These are phyloP conservation scores for Phytophthora pini DNA, from an alignment of 352 stramenopile genomes.

Conservation along the genomic window DNA sequence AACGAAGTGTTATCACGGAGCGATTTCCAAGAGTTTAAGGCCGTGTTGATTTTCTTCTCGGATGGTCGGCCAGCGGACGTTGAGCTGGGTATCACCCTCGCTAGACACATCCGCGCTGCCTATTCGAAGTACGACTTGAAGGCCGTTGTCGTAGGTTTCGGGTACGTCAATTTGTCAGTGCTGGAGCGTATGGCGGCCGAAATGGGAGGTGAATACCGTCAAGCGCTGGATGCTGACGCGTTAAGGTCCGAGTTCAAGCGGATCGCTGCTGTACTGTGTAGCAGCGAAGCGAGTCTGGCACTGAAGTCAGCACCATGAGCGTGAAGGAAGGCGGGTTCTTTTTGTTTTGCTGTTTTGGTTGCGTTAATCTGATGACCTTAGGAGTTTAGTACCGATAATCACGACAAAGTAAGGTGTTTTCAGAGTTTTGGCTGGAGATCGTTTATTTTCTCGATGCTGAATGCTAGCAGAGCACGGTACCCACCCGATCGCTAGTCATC, in stretches of 20 bases:
- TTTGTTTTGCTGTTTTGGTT: background rate
- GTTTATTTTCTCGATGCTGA: background rate
- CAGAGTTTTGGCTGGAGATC: background rate
- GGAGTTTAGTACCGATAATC: background rate
- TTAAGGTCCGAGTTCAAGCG: slow-evolving; percentile 36
- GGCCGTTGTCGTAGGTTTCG: slow-evolving; percentile 71
- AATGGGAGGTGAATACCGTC: slow-evolving; percentile 59
- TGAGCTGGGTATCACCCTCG: slow-evolving; percentile 41
- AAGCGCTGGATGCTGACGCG: slow-evolving; percentile 32
- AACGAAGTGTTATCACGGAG: slow-evolving; percentile 72
- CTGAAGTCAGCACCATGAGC: slow-evolving; percentile 15
- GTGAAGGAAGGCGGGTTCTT: background rate
- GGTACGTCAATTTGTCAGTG: slow-evolving; percentile 55
- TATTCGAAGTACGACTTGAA: slow-evolving; percentile 67
- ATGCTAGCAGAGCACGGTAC: slow-evolving; percentile 58
- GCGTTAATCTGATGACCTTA: background rate
- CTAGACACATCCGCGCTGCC: slow-evolving; percentile 42
- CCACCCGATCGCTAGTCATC: slow-evolving; percentile 60
- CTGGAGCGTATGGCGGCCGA: slow-evolving; percentile 50
- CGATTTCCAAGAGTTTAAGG: slow-evolving; percentile 54
- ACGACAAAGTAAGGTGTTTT: background rate
- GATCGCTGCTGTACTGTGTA: slow-evolving; percentile 39
- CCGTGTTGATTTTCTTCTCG: slow-evolving; percentile 40
- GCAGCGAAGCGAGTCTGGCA: slow-evolving; percentile 35
- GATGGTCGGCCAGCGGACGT: slow-evolving; percentile 56